Conservation (phyloP, 371 early-diverging fungal genomes). For the Zychaea mexicana region DNA sequence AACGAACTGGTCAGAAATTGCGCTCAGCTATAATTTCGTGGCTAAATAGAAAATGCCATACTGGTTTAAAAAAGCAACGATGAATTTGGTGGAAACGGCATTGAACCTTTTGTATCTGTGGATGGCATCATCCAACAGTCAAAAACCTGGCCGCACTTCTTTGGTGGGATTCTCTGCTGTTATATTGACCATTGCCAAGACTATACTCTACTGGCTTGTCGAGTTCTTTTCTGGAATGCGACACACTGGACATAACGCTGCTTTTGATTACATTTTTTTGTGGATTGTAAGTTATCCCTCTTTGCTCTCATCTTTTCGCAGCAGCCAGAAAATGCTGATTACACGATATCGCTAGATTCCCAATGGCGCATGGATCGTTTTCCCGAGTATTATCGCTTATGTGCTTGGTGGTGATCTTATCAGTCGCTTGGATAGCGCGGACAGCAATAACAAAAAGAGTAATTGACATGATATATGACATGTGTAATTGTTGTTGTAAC, state of each 20-base stretch:
- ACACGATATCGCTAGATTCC: slow-evolving; percentile 24
- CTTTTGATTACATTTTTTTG: slow-evolving; percentile 17
- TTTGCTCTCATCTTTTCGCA: not conserved
- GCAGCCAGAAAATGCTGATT: not conserved
- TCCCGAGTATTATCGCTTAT: slow-evolving; percentile 24
- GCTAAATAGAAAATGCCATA: no score
- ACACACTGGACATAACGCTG: slow-evolving; percentile 36
- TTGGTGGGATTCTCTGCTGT: slow-evolving; percentile 36
- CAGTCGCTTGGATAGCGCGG: slow-evolving; percentile 13
- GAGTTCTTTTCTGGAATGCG: slow-evolving; percentile 34
- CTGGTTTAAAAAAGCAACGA: slow-evolving; percentile 18
- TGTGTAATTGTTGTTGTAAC: no score
- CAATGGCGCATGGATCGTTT: slow-evolving; percentile 41
- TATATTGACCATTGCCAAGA: slow-evolving; percentile 34
- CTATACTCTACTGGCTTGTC: slow-evolving; percentile 35
- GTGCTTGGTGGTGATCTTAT: slow-evolving; percentile 29
- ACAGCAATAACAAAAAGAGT: not conserved
- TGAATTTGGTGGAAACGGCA: slow-evolving; percentile 37
- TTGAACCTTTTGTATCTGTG: slow-evolving; percentile 30
- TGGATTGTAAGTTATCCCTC: slow-evolving; percentile 34
- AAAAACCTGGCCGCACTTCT: slow-evolving; percentile 22
- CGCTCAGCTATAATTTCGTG: no score
- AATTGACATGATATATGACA: not conserved
- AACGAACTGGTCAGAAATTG: no score
- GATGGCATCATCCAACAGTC: slow-evolving; percentile 9